Base-by-base conservation (phyloP, 306 rosid species). In the Quercus agrifolia region DNA sequence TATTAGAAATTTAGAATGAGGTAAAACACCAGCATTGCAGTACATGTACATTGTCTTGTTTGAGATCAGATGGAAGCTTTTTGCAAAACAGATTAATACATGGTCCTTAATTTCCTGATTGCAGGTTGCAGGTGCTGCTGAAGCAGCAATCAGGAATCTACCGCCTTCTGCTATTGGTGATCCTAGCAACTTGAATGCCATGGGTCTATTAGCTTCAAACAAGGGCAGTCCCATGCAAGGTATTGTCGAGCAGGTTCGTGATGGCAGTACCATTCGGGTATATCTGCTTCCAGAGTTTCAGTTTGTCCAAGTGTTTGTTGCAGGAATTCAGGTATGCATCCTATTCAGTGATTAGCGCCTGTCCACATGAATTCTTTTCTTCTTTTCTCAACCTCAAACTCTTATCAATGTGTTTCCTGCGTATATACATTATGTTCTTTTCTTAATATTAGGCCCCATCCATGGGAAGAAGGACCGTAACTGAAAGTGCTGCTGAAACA, bases 81-180 rank as follows among this genome's bases (percentile, higher is more conserved):
- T 19, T 67, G 27, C 38, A 27, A 72, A 79, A 20, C 52, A 38
- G 72, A 61, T 31, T 20, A 28, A 52, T 64, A 31, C 23, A 54
- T 44, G 49, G n/a, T 71, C 70, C 57, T 80, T 76, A 78, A 54
- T 78, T 46, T 77, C 67, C 66, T 77, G 76, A 74, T 74, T 82
- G 78, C 90, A 94, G 98, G 87, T 61, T 88, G 86, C 94, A 54
- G 97, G 96, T 74, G 93, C 97, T 52, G 85, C 89, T 20, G 98
- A 94, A 86, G 92, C 87, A 52, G 82, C 98, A 13, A 69, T 91
- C 58, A 87, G 98, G 88, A 85, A 68, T 73, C 85, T 94, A 71
- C 98, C 98, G 41, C 98, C 97, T 56, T 94, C 97, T 19, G 92
- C 98, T 55, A 82, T 94, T 68, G 97, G 97, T 46, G 93, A 96